Base-by-base conservation (phyloP, 1,284 basidiomycete genomes). In the Thecaphora frezii region DNA sequence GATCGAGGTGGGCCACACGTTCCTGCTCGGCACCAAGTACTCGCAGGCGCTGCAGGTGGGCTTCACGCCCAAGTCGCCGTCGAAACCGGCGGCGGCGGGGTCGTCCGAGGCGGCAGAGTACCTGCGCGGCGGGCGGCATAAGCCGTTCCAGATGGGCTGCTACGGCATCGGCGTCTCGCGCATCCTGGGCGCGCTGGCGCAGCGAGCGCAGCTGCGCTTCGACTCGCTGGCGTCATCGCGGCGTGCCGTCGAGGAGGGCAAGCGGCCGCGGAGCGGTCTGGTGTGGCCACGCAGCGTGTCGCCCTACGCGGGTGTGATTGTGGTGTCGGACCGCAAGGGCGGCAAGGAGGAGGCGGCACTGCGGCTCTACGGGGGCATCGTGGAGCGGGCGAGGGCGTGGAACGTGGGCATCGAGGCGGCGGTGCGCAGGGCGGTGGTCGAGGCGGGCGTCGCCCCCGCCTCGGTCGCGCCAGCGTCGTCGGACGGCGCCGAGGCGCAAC, bases 1-100 rank as follows among this genome's bases (percentile, higher is more conserved):
- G 1, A 79, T 81, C 53, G 80, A 81, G 48, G 66, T 81, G 1
- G 80, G 71, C 0, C 80, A 81, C 45, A 80, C 80, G 0, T 81
- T 81, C 49, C 61, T 74, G 33, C 73, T 81, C 3, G 80, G 79
- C 7, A 73, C 73, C 1, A 57, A 64, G 41, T 81, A 81, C 53
- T 74, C 74, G 2, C 58, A 64, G 8, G 57, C 77, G 13, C 71
- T 81, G 9, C 55, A 70, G 14, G 66, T 67, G 26, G 56, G 53
- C 0, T 77, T 73, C 21, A 5, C 46, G 10, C 49, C 64, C 2
- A 44, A 43, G 1, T 38, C 28, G 5, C 43, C 40, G 8, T 36
- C 21, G 2, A 53, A 28, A 8, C 23, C 23, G 40, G 24, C 46
- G 14, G 40, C 25, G 9, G 25, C 26, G 13, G 54, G 42, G 18